These are phyloP conservation scores for Lasiodiplodia citricola DNA, from an alignment of 2,329 filamentous ascomycete genomes.

Conservation along the genomic window DNA sequence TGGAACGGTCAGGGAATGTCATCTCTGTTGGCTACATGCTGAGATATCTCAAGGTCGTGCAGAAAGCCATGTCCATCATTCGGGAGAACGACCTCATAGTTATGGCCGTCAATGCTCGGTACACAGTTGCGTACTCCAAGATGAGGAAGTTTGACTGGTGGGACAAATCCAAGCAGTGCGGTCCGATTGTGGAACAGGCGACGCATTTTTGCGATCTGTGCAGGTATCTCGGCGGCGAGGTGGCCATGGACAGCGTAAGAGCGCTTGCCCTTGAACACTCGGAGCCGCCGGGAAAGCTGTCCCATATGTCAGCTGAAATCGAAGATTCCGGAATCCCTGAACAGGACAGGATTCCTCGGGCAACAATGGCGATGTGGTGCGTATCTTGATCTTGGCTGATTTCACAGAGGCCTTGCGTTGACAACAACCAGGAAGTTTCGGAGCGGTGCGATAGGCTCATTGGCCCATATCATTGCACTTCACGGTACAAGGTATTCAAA, in stretches of 20 bases:
- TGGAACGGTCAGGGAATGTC: background rate
- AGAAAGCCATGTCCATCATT: background rate
- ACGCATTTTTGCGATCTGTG: slow-evolving; percentile 1
- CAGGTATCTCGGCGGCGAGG: slow-evolving; percentile 2
- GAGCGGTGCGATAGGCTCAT: background rate
- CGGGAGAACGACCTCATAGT: background rate
- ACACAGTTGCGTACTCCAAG: background rate
- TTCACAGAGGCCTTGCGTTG: too few relatives aligned
- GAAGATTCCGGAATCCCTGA: background rate
- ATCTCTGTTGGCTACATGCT: slow-evolving; percentile 2
- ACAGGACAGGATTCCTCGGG: background rate
- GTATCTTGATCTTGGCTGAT: background rate
- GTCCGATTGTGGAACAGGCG: background rate
- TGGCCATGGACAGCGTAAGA: background rate
- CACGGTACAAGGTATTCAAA: background rate
- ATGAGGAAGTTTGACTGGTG: background rate
- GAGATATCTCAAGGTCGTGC: background rate
- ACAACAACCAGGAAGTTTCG: background rate
- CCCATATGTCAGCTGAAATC: background rate
- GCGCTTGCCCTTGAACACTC: background rate
- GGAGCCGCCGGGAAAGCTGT: background rate
- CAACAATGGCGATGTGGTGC: background rate
- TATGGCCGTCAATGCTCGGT: background rate
- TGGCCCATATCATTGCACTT: background rate
- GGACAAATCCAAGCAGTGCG: background rate